Base-by-base conservation (phyloP, 2,329 filamentous ascomycete species). In the Claviceps pazoutovae region DNA sequence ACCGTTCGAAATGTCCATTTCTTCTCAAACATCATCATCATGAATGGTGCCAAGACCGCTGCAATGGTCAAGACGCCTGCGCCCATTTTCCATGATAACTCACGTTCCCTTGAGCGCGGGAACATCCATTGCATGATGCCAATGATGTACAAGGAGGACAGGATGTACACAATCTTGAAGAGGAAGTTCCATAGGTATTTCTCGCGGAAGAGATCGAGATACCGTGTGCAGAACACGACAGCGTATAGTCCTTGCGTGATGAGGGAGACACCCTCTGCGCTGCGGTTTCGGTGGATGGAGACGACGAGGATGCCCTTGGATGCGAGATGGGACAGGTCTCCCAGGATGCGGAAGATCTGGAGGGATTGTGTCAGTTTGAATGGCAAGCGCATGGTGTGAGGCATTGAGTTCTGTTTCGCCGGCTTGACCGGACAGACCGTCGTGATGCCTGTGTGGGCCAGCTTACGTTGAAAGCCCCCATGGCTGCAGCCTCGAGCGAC, bases 81-180 rank as follows among this genome's bases (percentile, higher is more conserved):
- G 43, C 87, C 88, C 57, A 96, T 73, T 69, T 90, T 95, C 90
- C 91, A 96, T n/a, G 89, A 86, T 60, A 88, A 80, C 71, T 97
- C 91, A 50, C 83, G 77, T 69, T 97, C 91, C 43, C 90, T 74
- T n/a, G 90, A 95, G 37, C 91, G 80, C 11, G 90, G 85, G 66
- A 82, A 95, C 21, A 89, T 73, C 69, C 83, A 84, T 66, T 88
- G 84, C 89, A 97, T 96, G 56, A 95, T 69, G 52, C 78, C 84
- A 56, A 96, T 79, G 60, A 90, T 93, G 68, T 95, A 96, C 56
- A 90, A 76, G 1, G 86, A 91, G 4, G 86, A 87, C 3, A 79
- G 62, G 55, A 95, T 85, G 69, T 95, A 97, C 69, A 94, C 88
- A 55, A 93, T 75, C 74, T 96, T 96, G 68, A 96, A 85, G 54